Percentiles rank a stretch among this genome's conserved stretches.
phyloP scores from a whole-genome alignment of 1,284 basidiomycete genomes.

The Xanthoconium separans region DNA sequence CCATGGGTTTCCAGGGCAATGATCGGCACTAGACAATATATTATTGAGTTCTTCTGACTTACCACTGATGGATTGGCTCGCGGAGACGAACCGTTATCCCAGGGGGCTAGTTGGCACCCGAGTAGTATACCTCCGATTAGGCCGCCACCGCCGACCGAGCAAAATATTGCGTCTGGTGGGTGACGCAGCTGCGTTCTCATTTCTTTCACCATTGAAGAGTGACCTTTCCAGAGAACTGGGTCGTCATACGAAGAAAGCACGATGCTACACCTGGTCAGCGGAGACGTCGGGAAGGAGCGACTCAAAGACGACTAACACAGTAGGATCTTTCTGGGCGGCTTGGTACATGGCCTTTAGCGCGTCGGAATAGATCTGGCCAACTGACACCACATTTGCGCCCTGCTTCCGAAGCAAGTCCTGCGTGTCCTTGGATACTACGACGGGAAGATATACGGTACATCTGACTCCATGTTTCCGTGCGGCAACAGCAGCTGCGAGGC shows the following conservation, averaged over 20 bases:
- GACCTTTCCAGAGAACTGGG: conserved; percentile 67
- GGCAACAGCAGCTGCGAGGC: conserved; percentile 64
- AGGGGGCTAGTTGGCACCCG: conserved; percentile 58
- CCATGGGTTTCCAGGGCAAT: conserved; percentile 68
- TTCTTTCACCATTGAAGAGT: conserved; percentile 67
- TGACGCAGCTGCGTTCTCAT: conserved; percentile 50
- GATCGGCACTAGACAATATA: conserved; percentile 50
- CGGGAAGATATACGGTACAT: conserved; percentile 68
- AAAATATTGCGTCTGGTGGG: conserved; percentile 71
- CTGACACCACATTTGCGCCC: conserved; percentile 53
- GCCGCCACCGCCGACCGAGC: conserved; percentile 74
- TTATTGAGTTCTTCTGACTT: conserved; percentile 10
- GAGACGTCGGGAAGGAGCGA: background rate
- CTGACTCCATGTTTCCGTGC: conserved; percentile 50
- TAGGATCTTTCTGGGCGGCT: conserved; percentile 41
- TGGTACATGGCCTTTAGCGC: conserved; percentile 49
- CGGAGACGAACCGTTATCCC: conserved; percentile 57
- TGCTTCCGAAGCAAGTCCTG: conserved; percentile 49
- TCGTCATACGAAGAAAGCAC: conserved; percentile 71
- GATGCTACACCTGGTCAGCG: conserved; percentile 40
- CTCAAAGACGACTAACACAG: conserved; percentile 37
- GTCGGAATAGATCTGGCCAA: conserved; percentile 56
- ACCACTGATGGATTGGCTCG: conserved; percentile 1
- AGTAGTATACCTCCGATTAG: conserved; percentile 65
- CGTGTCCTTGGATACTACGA: conserved; percentile 47